Evolutionary conservation across 75 land plant species (phyloP).

Genomic region (Cupressus sempervirens): DNA sequence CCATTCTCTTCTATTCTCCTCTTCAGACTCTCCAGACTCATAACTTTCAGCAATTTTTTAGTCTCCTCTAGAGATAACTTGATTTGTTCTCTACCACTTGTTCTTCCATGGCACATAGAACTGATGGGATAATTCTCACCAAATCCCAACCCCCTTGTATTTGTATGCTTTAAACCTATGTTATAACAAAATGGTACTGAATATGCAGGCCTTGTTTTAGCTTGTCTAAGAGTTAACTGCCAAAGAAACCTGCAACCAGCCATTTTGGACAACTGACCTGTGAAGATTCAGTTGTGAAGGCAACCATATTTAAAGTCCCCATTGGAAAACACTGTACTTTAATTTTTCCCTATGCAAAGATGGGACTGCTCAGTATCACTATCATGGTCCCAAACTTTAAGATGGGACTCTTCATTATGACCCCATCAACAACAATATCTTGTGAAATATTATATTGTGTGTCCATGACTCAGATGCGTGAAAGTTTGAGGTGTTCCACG

Average conservation of each 20-base stretch:
- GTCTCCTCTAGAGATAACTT: conserved; percentile 31
- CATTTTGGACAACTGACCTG: neutral
- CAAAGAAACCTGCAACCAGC: conserved; percentile 4
- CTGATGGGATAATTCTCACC: neutral
- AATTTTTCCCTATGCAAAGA: neutral
- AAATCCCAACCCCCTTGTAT: neutral
- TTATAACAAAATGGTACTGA: neutral
- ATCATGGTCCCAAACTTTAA: neutral
- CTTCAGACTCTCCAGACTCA: conserved; percentile 44
- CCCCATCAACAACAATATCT: neutral
- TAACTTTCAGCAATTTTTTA: conserved; percentile 40
- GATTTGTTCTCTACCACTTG: neutral
- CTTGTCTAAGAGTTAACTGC: neutral
- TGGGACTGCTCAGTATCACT: neutral
- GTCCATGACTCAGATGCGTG: conserved; percentile 3
- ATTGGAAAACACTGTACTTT: neutral
- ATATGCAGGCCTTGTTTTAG: neutral
- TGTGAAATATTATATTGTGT: neutral
- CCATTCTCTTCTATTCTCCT: conserved; percentile 25
- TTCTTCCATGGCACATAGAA: conserved; percentile 3
- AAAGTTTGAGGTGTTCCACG: neutral
- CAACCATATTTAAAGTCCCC: neutral
- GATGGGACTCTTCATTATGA: neutral
- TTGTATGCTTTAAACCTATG: neutral
- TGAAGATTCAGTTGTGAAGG: neutral